Evolutionary conservation across 2,329 filamentous ascomycete species (phyloP).

Genomic region (Microascus cirrosus): DNA sequence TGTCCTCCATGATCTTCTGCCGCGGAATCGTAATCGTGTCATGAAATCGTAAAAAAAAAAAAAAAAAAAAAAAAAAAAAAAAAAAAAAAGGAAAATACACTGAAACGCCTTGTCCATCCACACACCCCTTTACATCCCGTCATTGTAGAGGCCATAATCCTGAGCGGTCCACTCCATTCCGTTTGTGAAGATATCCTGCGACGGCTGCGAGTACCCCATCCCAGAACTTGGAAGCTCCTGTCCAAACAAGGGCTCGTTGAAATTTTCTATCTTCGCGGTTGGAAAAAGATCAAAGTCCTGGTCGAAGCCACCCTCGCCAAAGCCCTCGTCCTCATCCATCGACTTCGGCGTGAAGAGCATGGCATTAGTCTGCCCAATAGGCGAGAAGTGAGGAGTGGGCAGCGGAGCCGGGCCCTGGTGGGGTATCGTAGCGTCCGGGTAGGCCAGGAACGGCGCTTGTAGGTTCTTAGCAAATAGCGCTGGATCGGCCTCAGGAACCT

Average conservation of each 20-base stretch:
- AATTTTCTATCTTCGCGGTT: constrained; percentile 23
- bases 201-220: constrained; percentile 38
- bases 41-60: background rate
- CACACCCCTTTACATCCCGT: constrained; percentile 12
- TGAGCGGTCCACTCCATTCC: constrained; percentile 28
- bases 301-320: constrained; percentile 35
- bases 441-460: background rate
- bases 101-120: background rate
- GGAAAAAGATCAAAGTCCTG: constrained; percentile 57
- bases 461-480: constrained; percentile 31
- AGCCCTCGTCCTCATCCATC: constrained; percentile 51
- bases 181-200: constrained; percentile 35
- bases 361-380: constrained; percentile 53
- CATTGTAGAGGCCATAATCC: constrained; percentile 18
- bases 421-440: background rate
- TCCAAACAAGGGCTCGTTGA: constrained; percentile 31
- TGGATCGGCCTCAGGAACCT: constrained; percentile 22
- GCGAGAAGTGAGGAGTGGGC: constrained; percentile 45
- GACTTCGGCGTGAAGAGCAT: constrained; percentile 61
- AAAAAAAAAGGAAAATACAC: background rate
- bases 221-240: constrained; percentile 37
- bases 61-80: background rate
- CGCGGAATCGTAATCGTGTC: background rate
- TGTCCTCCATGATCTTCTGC: background rate
- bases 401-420: constrained; percentile 2